Evolutionary conservation across 2,329 filamentous ascomycete genomes (phyloP), one percentile per base, ranked within the genome.

Genomic region (Pyrenochaeta sp.): DNA sequence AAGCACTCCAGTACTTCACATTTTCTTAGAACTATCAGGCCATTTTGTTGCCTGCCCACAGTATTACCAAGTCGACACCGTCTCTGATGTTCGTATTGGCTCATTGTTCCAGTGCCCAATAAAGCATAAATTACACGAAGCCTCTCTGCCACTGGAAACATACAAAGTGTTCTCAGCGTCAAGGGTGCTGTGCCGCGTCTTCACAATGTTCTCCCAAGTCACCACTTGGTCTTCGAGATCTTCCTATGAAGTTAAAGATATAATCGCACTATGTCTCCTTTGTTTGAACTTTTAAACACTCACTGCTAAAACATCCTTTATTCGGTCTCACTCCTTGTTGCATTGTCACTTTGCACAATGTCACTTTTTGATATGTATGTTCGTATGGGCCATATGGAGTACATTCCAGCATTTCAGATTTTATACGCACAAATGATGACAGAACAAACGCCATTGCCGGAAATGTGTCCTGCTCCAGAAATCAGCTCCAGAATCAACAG

Each of bases 321-420:
- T n/a, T n/a, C n/a, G n/a, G n/a, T n/a, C n/a, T n/a, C n/a, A n/a
- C n/a, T 48, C 56, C 57, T 64, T 65, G 45, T 64, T 33, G 45
- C 47, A 30, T 58, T 57, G 50, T 60, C 33, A 43, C 10, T 7
- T 12, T 54, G 31, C 32, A 59, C 54, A 54, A 61, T 61, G 56
- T 36, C 35, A 11, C 45, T 58, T 23, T 52, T 18, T 23, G 39
- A 11, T 32, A 50, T 45, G 49, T 52, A 51, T 50, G 54, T 42
- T 42, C 11, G n/a, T 11, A 3, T 27, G n/a, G n/a, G 33, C 4
- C 36, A 30, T 32, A 15, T 36, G 17, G 37, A 42, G 12, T 15
- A 17, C n/a, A 27, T 23, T 36, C 20, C 10, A 12, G 17, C 35
- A 33, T 11, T 30, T 18, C 10, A 43, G 4, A 20, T 18, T 35